Base-by-base conservation (phyloP, 2,329 filamentous ascomycete genomes). In the Monosporascus ibericus region DNA sequence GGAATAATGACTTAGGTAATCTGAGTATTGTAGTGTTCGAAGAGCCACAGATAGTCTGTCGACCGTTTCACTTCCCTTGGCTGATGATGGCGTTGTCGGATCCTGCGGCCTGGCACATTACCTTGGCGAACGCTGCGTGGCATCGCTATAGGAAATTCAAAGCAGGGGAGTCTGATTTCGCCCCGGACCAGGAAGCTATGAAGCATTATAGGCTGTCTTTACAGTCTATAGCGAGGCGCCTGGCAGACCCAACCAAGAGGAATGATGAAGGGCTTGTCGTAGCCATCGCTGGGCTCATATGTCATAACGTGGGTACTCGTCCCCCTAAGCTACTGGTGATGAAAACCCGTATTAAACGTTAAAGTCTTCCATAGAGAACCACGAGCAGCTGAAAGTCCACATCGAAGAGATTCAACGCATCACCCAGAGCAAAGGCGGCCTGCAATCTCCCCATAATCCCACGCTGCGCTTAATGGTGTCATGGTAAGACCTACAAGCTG, bases 201-300 rank as follows among this genome's bases (percentile, higher is more conserved):
- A 64, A 58, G 47, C 63, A 58, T 60, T 64, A 66, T 24, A 62
- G 60, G 15, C 42, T 55, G 44, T 65, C 62, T 17, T 49, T 66
- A 2, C 48, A 55, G 17, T 63, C 61, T 1, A 55, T 65, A 17
- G 58, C 57, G 6, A 56, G 51, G 34, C 57, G 63, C 47, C 53
- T 66, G 25, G 48, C 52, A 6, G 55, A 60, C n/a, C 55, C 59
- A 11, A 48, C 30, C 1, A 52, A 61, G 40, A 56, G 46, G 11
- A 37, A 49, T 17, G 55, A 51, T 25, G 59, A 66, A 36, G 63
- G 63, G 1, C 54, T 66, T 22, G 48, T 63, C 25, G 42, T 61
- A 51, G 63, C 63, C 9, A 53, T 66, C 17, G 53, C 57, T 2
- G 63, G 63, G 1, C 61, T 61, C 47, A 47, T 64, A 40, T 66